Base-by-base conservation (phyloP, 164 flowering plant genomes). In the Amborella trichopoda region DNA sequence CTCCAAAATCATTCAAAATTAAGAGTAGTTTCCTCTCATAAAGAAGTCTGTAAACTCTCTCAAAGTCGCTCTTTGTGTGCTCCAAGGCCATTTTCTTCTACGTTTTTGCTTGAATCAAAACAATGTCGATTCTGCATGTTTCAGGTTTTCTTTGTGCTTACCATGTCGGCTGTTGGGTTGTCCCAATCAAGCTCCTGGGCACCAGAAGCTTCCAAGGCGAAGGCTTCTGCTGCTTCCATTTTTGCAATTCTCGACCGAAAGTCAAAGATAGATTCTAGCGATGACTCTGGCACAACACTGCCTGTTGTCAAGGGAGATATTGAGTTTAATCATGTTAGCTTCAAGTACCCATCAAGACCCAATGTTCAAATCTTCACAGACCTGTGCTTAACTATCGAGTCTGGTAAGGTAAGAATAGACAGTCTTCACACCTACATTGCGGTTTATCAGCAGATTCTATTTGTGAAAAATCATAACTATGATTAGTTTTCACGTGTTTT, bases 131-230 rank as follows among this genome's bases (percentile, higher is more conserved):
- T 5, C 13, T 14, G n/a, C 19, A 26, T 5, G 26, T 37, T 38
- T 52, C 65, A 76, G 77, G 82, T 79, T 49, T 69, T 73, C 70
- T 73, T 75, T 67, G 81, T 75, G 44, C 28, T 75, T 38, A 63
- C 77, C 17, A 53, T 71, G 18, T 34, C 75, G 24, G 77, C 75
- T 14, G 11, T 63, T 5, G 72, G 77, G 5, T 48, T 71, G 32
- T 71, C 80, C 14, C 66, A 73, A 39, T 24, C 66, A 2, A 60
- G 58, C 49, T 66, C 69, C n/a, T 13, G 71, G 64, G 76, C 69
- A 45, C 71, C 79, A 6, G 77, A 78, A 46, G 28, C 56, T 36
- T 53, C 26, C 59, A 78, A 76, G 56, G 81, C 85, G 16, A 47
- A 54, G 58, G 71, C 61, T 45, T 61, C 82, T 3, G 45, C 76